Percentiles rank a stretch among this genome's conserved stretches.
These are phyloP conservation scores for Phellinidium pouzarii DNA, from an alignment of 1,284 basidiomycete species.

Conservation along the genomic window DNA sequence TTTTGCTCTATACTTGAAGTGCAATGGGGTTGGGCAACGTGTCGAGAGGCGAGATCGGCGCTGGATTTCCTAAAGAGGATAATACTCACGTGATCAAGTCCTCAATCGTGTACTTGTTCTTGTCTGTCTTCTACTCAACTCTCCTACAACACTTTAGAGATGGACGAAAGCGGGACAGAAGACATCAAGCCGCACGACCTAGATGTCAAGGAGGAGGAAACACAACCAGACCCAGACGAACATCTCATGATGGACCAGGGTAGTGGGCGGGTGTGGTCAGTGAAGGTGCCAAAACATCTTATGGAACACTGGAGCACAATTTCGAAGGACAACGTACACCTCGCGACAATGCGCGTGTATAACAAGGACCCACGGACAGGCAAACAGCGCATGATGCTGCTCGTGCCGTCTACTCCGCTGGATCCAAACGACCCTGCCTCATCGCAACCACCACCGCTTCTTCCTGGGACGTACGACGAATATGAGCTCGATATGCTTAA, in stretches of 20 bases:
- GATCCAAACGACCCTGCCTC: conserved; percentile 15
- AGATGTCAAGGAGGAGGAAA: conserved; percentile 45
- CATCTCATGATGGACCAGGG: conserved; percentile 65
- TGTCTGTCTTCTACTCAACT: too few relatives aligned
- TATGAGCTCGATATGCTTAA: conserved; percentile 77
- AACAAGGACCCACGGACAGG: conserved; percentile 36
- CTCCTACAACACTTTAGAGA: conserved; percentile 20
- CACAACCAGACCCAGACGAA: conserved; percentile 71
- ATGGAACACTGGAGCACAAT: conserved; percentile 66
- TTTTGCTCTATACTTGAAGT: too few relatives aligned
- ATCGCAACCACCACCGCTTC: conserved; percentile 27
- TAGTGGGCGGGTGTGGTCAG: conserved; percentile 69
- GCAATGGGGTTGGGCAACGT: too few relatives aligned
- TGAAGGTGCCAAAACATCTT: conserved; percentile 69
- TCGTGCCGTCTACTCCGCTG: conserved; percentile 50
- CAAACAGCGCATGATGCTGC: conserved; percentile 59
- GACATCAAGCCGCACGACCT: conserved; percentile 61
- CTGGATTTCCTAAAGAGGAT: too few relatives aligned
- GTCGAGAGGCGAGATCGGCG: too few relatives aligned
- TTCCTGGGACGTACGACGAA: conserved; percentile 39
- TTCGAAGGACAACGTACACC: conserved; percentile 55
- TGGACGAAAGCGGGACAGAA: conserved; percentile 40
- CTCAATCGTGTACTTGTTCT: too few relatives aligned
- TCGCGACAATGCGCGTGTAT: conserved; percentile 73
- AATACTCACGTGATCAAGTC: too few relatives aligned